A percentile compares a stretch with the other conserved stretches of the same genome.
These are phyloP conservation scores for Sicyos baderoa DNA, from an alignment of 306 rosid genomes.

Conservation along the genomic window DNA sequence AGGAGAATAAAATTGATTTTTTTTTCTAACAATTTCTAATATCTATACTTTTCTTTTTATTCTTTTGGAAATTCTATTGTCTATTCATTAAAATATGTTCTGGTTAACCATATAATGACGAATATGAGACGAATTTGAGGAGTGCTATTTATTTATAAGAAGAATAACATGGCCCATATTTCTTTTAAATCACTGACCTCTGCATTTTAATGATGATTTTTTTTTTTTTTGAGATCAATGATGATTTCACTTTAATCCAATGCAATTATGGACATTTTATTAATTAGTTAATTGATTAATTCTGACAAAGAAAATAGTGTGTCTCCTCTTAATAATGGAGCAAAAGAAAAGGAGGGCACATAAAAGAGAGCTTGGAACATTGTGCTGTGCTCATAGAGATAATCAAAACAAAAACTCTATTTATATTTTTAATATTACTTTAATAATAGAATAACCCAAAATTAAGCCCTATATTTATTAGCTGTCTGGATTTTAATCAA, in stretches of 20 bases:
- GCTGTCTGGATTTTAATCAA: slow-evolving; percentile 72
- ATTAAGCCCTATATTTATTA: slow-evolving; percentile 43
- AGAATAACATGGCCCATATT: no score
- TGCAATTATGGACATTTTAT: slow-evolving; percentile 23
- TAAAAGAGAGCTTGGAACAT: slow-evolving; percentile 30
- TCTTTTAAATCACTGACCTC: background rate
- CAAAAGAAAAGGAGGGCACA: slow-evolving; percentile 40
- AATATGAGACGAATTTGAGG: no score
- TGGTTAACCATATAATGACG: background rate
- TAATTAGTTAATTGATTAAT: background rate
- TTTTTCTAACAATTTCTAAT: no score
- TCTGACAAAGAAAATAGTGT: slow-evolving; percentile 38
- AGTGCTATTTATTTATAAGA: no score
- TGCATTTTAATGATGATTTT: background rate
- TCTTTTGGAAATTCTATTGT: background rate
- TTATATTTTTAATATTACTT: slow-evolving; percentile 11
- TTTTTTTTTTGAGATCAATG: no score
- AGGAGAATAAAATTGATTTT: no score
- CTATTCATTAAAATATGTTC: background rate
- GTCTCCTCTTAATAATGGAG: slow-evolving; percentile 36
- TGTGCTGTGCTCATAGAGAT: no score
- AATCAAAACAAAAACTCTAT: slow-evolving; percentile 25
- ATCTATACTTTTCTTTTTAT: background rate
- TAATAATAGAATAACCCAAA: slow-evolving; percentile 45
- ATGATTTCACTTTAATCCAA: slow-evolving; percentile 12